Evolutionary conservation across 1,139 yeast species (phyloP).

Genomic region (Suhomyces panamericanus): DNA sequence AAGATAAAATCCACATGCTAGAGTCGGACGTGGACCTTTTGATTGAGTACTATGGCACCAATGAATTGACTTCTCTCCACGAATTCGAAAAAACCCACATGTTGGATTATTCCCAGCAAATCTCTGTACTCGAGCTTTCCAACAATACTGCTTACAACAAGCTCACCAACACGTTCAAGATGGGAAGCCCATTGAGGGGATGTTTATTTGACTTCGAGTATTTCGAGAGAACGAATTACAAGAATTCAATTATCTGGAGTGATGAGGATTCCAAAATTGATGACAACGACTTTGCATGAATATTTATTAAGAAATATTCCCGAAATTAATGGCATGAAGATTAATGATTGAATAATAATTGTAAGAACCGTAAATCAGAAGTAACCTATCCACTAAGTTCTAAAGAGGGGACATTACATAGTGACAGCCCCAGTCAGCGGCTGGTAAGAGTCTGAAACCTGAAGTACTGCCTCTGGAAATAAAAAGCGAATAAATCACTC

Average conservation of each 20-base stretch:
- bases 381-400: too few relatives aligned
- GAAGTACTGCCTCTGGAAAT: too few relatives aligned
- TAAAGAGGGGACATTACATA: too few relatives aligned
- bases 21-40: slow-evolving; percentile 13
- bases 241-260: neutral
- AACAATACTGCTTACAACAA: slow-evolving; percentile 23
- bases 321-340: neutral
- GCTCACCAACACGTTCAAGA: slow-evolving; percentile 26
- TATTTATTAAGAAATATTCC: neutral
- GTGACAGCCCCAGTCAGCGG: too few relatives aligned
- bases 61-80: slow-evolving; percentile 14
- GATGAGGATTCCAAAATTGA: neutral
- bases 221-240: slow-evolving; percentile 19
- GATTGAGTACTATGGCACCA: slow-evolving; percentile 16
- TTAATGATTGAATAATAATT: neutral
- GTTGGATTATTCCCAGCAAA: slow-evolving; percentile 24
- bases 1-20: slow-evolving; percentile 12
- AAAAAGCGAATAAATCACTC: too few relatives aligned
- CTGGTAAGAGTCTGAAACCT: too few relatives aligned
- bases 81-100: slow-evolving; percentile 19
- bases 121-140: slow-evolving; percentile 20
- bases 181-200: slow-evolving; percentile 32
- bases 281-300: slow-evolving; percentile 1
- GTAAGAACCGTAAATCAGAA: too few relatives aligned
- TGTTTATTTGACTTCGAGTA: slow-evolving; percentile 33